Evolutionary conservation across 805 yeast species (phyloP), one percentile per base, ranked within the genome.

Genomic region (Saccharomyces jurei): DNA sequence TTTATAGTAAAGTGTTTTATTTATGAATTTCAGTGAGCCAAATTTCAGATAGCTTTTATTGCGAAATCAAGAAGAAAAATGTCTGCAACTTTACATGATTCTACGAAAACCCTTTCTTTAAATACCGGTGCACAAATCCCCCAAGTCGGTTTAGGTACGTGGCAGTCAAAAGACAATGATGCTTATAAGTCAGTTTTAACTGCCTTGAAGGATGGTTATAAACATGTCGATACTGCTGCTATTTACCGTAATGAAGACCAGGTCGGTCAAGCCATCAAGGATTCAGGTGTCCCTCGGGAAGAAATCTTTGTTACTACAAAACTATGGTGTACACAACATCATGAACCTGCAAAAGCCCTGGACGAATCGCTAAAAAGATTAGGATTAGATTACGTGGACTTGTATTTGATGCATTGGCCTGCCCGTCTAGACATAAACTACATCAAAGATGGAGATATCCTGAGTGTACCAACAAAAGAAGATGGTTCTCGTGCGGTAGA

Each of bases 331-430:
- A 69, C 79, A 13, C 74, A 75, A 58, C 82, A 77, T 53, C 65
- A 71, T 52, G 61, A 68, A 46, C 82, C 82, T n/a, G 78, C 64
- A 36, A 72, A 65, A 25, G 84, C 84, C 4, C 70, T 86, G 47
- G 77, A 80, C 8, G 72, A 68, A 49, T 82, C 89, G 3, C 73
- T 87, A 63, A 61, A 74, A 59, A 80, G 82, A 61, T 74, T 87
- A 58, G 82, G 81, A 0, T 64, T 86, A 61, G 90, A 84, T 51
- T 87, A 87, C 64, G 83, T 87, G 51, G 95, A 87, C 65, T 72
- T 87, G 55, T 81, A 82, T 66, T 75, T 87, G 65, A 76, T 87
- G 64, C 95, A 87, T 70, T 87, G 92, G 92, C 95, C 95, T 5
- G 77, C 78, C 48, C 74, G 83, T 13, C 67, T 77, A 54, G 77